These are phyloP conservation scores for Nakazawaea laoshanensis DNA, from an alignment of 805 yeast species.

Conservation along the genomic window DNA sequence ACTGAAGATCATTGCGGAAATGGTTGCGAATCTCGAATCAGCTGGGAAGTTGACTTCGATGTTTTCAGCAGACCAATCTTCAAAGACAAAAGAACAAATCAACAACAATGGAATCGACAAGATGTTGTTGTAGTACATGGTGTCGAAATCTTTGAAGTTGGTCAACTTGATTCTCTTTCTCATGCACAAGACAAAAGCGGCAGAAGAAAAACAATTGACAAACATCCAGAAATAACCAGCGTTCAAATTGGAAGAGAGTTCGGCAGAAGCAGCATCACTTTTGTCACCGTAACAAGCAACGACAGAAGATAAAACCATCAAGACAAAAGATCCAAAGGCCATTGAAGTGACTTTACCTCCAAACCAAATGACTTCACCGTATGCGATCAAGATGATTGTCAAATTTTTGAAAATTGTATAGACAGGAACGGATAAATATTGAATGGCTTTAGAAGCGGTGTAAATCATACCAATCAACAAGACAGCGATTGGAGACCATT, in stretches of 20 bases:
- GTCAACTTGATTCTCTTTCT: constrained; percentile 97
- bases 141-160: constrained; percentile 93
- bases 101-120: constrained; percentile 86
- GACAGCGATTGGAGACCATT: constrained; percentile 92
- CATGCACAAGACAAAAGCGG: constrained; percentile 88
- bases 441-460: constrained; percentile 92
- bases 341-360: constrained; percentile 86
- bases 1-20: constrained; percentile 80
- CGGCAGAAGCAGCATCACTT: constrained; percentile 28
- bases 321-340: constrained; percentile 80
- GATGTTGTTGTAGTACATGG: constrained; percentile 96
- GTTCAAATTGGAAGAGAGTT: constrained; percentile 34
- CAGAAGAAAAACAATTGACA: constrained; percentile 87
- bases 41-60: constrained; percentile 71
- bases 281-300: constrained; percentile 90
- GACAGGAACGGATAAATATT: constrained; percentile 86
- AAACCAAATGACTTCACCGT: constrained; percentile 97
- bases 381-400: constrained; percentile 93
- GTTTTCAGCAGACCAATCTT: constrained; percentile 89
- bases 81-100: constrained; percentile 65
- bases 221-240: constrained; percentile 97
- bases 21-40: constrained; percentile 56
- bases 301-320: constrained; percentile 94
- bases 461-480: constrained; percentile 89
- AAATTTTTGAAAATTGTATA: constrained; percentile 97